These are phyloP conservation scores for Chrysosphaeria jannelii DNA, from an alignment of 2,329 filamentous ascomycete genomes.

Conservation along the genomic window DNA sequence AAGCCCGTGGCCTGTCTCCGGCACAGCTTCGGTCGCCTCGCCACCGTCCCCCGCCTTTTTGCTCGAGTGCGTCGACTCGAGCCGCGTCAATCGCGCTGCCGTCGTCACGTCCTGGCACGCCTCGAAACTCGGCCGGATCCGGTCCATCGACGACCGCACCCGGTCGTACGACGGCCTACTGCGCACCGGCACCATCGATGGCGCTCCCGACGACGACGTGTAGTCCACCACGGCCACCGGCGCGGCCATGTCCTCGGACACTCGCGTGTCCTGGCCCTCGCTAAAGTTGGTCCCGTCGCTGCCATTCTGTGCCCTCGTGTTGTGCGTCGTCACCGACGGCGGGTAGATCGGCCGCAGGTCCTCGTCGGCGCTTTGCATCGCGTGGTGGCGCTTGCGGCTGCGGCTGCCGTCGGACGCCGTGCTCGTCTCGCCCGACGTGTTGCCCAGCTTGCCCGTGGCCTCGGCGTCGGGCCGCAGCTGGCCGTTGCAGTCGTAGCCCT, in stretches of 20 bases:
- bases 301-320: slow-evolving; percentile 58
- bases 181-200: slow-evolving; percentile 35
- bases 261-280: slow-evolving; percentile 4
- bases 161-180: slow-evolving; percentile 67
- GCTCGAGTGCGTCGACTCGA: slow-evolving; percentile 40
- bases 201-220: slow-evolving; percentile 1
- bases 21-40: slow-evolving; percentile 1
- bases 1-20: slow-evolving; percentile 3
- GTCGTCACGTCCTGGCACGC: slow-evolving; percentile 74
- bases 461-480: slow-evolving; percentile 8
- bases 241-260: slow-evolving; percentile 5
- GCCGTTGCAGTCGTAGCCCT: slow-evolving; percentile 22
- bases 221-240: background rate
- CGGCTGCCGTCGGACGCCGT: slow-evolving; percentile 26
- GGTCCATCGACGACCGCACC: slow-evolving; percentile 64
- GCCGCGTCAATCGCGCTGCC: slow-evolving; percentile 52
- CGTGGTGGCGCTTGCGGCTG: slow-evolving; percentile 16
- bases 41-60: slow-evolving; percentile 1
- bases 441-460: slow-evolving; percentile 13
- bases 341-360: slow-evolving; percentile 83
- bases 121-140: slow-evolving; percentile 58
- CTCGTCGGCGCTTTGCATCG: slow-evolving; percentile 38
- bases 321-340: slow-evolving; percentile 64
- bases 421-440: slow-evolving; percentile 7
- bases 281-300: slow-evolving; percentile 75